Evolutionary conservation across 805 yeast genomes (phyloP), one percentile per base, ranked within the genome.

Genomic region (Cyberlindnera bimundalis): DNA sequence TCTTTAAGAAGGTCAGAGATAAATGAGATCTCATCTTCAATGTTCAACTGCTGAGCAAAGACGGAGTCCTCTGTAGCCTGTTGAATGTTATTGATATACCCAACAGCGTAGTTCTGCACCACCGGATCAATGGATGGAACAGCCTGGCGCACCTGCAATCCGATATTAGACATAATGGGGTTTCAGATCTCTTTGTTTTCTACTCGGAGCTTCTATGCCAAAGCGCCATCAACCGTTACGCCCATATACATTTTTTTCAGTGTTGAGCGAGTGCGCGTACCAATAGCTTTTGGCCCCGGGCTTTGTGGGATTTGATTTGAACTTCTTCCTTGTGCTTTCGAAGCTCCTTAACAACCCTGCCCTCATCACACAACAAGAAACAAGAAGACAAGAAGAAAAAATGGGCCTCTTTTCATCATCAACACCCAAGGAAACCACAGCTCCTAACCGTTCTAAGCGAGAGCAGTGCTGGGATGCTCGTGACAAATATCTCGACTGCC

Each of bases 391-490:
- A n/a, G n/a, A n/a, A n/a, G n/a, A n/a, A n/a, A 26, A 45, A 20
- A 18, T 78, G 84, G 81, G 81, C 19, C 58, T 78, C 20, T 78
- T 48, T 52, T 28, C 48, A 57, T 31, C 50, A 56, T 34, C 56
- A 37, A 16, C 64, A 61, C 21, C 40, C 18, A 29, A 59, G 59
- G 31, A 65, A 13, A 35, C 45, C 11, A 33, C 65, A 3, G 72
- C 79, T 5, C 84, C 84, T 26, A 77, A 78, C 57, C 78, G 90
- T 54, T 65, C 76, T 20, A 77, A 80, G 50, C 76, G 98, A 50
- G 73, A 78, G 56, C 67, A 70, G 45, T 91, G 99, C 67, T 93
- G 98, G 98, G 91, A 81, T 37, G 71, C 91, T 7, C 75, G 99
- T 45, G 99, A 91, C 56, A 53, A 54, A 29, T 89, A 75, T 58